A percentile compares a stretch with the other conserved stretches of the same genome.
These are phyloP conservation scores for Datisca glomerata DNA, from an alignment of 306 rosid species.

Conservation along the genomic window DNA sequence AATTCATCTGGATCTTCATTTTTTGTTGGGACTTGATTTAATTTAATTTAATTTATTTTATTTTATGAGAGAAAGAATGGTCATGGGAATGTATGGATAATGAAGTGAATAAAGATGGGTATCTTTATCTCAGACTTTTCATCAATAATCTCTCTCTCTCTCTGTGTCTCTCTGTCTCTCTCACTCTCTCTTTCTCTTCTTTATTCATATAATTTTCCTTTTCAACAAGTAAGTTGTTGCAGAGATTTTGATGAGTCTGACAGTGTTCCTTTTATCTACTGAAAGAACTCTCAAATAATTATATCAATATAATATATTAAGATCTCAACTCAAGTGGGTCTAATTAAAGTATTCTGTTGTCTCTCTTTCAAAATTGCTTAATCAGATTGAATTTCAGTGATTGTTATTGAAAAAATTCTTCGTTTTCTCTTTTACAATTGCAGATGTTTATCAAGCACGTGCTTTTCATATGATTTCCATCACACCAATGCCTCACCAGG, in stretches of 20 bases:
- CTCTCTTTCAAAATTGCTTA: constrained; percentile 13
- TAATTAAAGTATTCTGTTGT: too few species aligned
- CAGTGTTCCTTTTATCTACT: constrained; percentile 26
- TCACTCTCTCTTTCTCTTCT: constrained; percentile 20
- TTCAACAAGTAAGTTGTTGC: constrained; percentile 44
- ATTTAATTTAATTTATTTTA: background rate
- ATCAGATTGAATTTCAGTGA: constrained; percentile 31
- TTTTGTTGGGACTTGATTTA: background rate
- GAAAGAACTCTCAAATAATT: constrained; percentile 22
- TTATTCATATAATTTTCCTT: constrained; percentile 32
- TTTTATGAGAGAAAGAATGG: background rate
- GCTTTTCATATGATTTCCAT: constrained; percentile 62
- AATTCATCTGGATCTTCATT: too few species aligned
- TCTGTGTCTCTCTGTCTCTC: constrained; percentile 13
- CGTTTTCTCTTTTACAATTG: constrained; percentile 22
- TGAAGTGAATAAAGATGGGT: constrained; percentile 59
- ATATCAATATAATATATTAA: too few species aligned
- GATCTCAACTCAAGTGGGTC: too few species aligned
- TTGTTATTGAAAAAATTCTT: constrained; percentile 16
- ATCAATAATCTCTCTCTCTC: constrained; percentile 18
- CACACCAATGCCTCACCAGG: constrained; percentile 56
- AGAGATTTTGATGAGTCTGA: constrained; percentile 71
- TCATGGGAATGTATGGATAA: constrained; percentile 34
- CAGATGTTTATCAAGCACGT: constrained; percentile 70
- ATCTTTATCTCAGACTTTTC: constrained; percentile 45